Evolutionary conservation across 169 alveolate species (phyloP).

Genomic region (Toxoplasma gondii): DNA sequence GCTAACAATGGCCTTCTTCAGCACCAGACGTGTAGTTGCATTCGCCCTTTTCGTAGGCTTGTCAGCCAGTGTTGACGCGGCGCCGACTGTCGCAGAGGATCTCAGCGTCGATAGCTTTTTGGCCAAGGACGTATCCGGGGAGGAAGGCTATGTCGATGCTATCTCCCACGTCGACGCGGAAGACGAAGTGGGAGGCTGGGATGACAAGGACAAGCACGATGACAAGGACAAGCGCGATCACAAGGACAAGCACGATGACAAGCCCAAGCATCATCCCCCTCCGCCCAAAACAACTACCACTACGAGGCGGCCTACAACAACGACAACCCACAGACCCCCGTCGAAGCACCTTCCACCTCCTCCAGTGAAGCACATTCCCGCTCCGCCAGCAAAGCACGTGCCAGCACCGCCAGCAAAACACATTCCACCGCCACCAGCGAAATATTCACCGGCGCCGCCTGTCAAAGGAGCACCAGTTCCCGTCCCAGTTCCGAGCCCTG

Average conservation of each 20-base stretch:
- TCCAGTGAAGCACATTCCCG: neutral
- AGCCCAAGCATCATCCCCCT: neutral
- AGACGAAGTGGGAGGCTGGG: neutral
- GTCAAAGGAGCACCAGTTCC: neutral
- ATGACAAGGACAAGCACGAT: neutral
- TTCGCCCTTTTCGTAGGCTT: neutral
- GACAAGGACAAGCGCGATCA: neutral
- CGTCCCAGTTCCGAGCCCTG: neutral
- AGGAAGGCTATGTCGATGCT: neutral
- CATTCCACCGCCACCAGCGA: neutral
- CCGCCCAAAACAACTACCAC: constrained; percentile 1
- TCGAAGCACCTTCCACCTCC: neutral
- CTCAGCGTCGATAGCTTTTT: neutral
- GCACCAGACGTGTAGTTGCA: neutral
- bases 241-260: neutral
- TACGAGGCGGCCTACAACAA: neutral
- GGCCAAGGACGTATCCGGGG: neutral
- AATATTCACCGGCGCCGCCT: neutral
- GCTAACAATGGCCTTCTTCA: neutral
- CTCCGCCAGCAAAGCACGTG: neutral
- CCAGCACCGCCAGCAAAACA: neutral
- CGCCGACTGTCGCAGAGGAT: neutral
- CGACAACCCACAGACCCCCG: neutral
- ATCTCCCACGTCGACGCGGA: neutral
- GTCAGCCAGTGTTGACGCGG: neutral